Conservation (phyloP, 306 rosid species). For the Malus sylvestris region DNA sequence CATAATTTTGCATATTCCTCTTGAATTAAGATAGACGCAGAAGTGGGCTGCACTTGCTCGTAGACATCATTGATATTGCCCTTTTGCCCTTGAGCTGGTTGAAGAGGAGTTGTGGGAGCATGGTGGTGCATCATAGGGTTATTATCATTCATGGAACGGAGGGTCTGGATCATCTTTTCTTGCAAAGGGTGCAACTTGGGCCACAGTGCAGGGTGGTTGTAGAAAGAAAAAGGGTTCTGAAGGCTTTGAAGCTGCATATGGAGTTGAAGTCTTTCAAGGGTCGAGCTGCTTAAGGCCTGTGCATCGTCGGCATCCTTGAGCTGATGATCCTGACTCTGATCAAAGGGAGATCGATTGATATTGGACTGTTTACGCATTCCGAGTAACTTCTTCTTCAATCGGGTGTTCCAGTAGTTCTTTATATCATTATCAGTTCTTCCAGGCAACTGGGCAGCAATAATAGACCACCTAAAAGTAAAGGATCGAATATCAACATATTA, state of each 20-base stretch:
- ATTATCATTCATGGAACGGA: conserved; percentile 35
- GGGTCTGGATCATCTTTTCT: conserved; percentile 53
- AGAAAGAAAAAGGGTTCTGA: conserved; percentile 70
- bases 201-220: conserved; percentile 60
- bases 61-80: conserved; percentile 3
- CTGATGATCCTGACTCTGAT: conserved; percentile 11
- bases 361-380: conserved; percentile 72
- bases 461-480: conserved; percentile 73
- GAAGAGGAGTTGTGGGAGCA: conserved; percentile 17
- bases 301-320: conserved; percentile 31
- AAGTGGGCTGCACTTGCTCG: conserved; percentile 7
- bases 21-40: conserved; percentile 6
- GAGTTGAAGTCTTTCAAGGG: conserved; percentile 90
- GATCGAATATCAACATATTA: conserved; percentile 10
- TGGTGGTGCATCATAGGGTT: conserved; percentile 31
- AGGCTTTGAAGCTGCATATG: conserved; percentile 89
- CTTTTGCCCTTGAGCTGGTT: conserved; percentile 14
- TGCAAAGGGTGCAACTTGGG: conserved; percentile 82
- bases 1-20: conserved; percentile 21
- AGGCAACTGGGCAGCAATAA: conserved; percentile 94
- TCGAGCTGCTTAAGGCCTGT: conserved; percentile 59
- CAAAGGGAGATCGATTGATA: conserved; percentile 8
- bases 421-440: conserved; percentile 99
- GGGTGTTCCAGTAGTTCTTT: conserved; percentile 96
- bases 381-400: conserved; percentile 80